These are phyloP conservation scores for Dendrocalamus sinicus DNA, from an alignment of 176 grass and related monocot species.

Conservation along the genomic window DNA sequence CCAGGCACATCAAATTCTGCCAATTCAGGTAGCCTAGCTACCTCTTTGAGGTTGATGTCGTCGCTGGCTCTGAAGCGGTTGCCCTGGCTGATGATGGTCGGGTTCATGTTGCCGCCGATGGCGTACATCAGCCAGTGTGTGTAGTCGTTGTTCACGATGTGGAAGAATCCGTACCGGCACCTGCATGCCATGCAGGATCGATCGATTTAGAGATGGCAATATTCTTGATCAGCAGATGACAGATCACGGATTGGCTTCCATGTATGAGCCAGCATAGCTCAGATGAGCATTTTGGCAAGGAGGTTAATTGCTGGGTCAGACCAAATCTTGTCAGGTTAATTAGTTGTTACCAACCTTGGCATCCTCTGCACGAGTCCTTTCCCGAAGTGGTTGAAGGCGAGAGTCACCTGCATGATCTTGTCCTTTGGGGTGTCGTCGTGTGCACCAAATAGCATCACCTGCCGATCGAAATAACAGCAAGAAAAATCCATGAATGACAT, in stretches of 20 bases:
- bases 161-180: slow-evolving; percentile 69
- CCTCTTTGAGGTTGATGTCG: slow-evolving; percentile 51
- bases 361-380: slow-evolving; percentile 75
- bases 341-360: background rate
- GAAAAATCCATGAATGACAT: background rate
- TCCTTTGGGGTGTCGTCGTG: slow-evolving; percentile 53
- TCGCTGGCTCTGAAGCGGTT: slow-evolving; percentile 62
- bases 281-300: too few relatives aligned
- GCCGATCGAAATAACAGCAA: background rate
- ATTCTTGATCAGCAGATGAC: background rate
- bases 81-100: slow-evolving; percentile 81
- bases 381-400: slow-evolving; percentile 86
- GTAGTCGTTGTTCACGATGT: slow-evolving; percentile 85
- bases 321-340: too few relatives aligned
- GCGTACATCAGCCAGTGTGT: slow-evolving; percentile 83
- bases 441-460: slow-evolving; percentile 67
- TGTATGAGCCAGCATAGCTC: too few relatives aligned
- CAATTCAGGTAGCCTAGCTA: background rate
- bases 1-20: background rate
- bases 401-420: slow-evolving; percentile 67
- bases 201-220: background rate
- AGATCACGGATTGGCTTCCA: too few relatives aligned
- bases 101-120: slow-evolving; percentile 67
- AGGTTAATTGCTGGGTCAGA: background rate
- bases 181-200: background rate